Evolutionary conservation across 768 basidiomycete species (phyloP), one percentile per base, ranked within the genome.

Genomic region (Pilatotrama ljubarskyi): DNA sequence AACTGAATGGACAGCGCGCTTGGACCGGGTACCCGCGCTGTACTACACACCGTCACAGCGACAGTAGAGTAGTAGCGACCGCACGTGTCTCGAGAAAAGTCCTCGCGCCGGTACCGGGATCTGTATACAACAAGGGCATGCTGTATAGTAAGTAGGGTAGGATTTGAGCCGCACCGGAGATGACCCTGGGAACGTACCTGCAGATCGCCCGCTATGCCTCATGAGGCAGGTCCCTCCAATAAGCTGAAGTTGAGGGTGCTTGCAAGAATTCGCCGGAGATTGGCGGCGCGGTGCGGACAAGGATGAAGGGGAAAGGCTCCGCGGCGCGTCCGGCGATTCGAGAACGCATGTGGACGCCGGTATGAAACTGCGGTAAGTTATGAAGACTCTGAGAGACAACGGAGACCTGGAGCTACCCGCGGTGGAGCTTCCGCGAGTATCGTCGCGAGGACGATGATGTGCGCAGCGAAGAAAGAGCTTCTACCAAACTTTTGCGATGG

Each of bases 171-270:
- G 24, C n/a, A 18, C 44, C 22, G 36, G 43, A 22, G 25, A 61
- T 57, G 55, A 52, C 37, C 44, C 44, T 63, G 61, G 51, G 56
- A 63, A 63, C 44, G 61, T 46, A 56, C 61, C 56, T 63, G 61
- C 61, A 58, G 61, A 63, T 63, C 56, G 47, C 32, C n/a, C 43
- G 25, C 43, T 11, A 32, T 44, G 26, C 46, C 35, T 38, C 17
- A 51, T 24, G 36, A 20, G 51, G 46, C 26, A 32, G 29, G 29
- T 32, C 29, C 29, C 29, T n/a, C n/a, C n/a, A n/a, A n/a, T 10
- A 32, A 32, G 29, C 29, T 32, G 29, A 18, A 13, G 20, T 9
- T 15, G 48, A 3, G 36, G 20, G 29, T 26, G 2, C 6, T 5
- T 24, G 38, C 10, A 18, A 37, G 41, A 40, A 61, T 51, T 61